These are phyloP conservation scores for Didymosphaeria variabile DNA, from an alignment of 2,329 filamentous ascomycete genomes.

Conservation along the genomic window DNA sequence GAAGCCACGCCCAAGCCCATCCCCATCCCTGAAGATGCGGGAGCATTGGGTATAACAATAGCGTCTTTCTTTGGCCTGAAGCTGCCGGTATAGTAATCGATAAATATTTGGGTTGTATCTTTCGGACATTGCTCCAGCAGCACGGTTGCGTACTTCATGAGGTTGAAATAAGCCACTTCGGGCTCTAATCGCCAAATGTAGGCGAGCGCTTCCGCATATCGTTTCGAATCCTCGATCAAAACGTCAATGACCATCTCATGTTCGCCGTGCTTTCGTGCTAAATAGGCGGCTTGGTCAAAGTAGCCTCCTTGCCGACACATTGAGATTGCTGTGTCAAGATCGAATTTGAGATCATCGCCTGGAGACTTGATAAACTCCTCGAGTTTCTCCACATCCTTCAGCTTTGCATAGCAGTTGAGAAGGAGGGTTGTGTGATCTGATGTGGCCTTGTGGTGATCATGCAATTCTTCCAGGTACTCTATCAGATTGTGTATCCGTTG, in stretches of 20 bases:
- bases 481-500: constrained; percentile 98
- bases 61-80: constrained; percentile 78
- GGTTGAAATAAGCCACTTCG: constrained; percentile 78
- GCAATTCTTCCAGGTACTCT: constrained; percentile 94
- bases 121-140: constrained; percentile 85
- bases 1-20: constrained; percentile 63
- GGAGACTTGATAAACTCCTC: constrained; percentile 97
- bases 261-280: constrained; percentile 93
- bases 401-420: constrained; percentile 95
- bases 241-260: constrained; percentile 95
- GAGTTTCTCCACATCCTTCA: constrained; percentile 96
- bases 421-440: constrained; percentile 94
- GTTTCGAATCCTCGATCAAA: constrained; percentile 92
- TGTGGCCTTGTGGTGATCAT: constrained; percentile 91
- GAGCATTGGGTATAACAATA: constrained; percentile 58
- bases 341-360: constrained; percentile 93
- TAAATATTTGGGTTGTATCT: constrained; percentile 86
- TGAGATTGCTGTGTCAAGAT: constrained; percentile 93
- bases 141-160: constrained; percentile 95
- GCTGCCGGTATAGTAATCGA: constrained; percentile 90
- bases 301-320: constrained; percentile 99
- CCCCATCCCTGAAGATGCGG: constrained; percentile 54
- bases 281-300: constrained; percentile 93
- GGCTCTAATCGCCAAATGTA: constrained; percentile 92
- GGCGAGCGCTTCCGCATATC: constrained; percentile 85